A percentile compares a stretch with the other conserved stretches of the same genome.
Evolutionary conservation across 2,329 filamentous ascomycete genomes (phyloP).

Genomic region (Trichophyton benhamiae): DNA sequence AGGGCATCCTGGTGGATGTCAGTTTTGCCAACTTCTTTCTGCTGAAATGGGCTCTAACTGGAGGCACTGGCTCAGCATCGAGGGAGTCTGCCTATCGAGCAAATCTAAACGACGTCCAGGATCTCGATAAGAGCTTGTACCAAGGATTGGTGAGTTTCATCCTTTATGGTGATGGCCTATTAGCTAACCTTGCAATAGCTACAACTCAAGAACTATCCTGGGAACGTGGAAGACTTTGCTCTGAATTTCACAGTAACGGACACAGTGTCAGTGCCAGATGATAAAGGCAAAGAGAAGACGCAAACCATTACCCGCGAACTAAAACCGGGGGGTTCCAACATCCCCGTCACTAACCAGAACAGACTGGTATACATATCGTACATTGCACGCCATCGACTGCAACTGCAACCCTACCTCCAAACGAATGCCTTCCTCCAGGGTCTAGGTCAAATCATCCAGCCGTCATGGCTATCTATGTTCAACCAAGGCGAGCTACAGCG

Average conservation of each 20-base stretch:
- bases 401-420: conserved; percentile 65
- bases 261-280: conserved; percentile 40
- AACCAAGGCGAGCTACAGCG: conserved; percentile 92
- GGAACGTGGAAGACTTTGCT: conserved; percentile 65
- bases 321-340: conserved; percentile 61
- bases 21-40: conserved; percentile 92
- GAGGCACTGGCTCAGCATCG: conserved; percentile 49
- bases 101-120: conserved; percentile 87
- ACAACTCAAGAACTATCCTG: conserved; percentile 70
- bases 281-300: conserved; percentile 26
- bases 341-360: conserved; percentile 79
- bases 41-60: conserved; percentile 79
- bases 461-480: conserved; percentile 95
- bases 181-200: conserved; percentile 25
- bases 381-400: conserved; percentile 75
- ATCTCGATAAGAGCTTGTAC: conserved; percentile 83
- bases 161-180: conserved; percentile 1
- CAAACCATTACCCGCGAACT: conserved; percentile 53
- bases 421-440: conserved; percentile 80
- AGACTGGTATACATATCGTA: conserved; percentile 88
- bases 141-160: conserved; percentile 54
- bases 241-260: conserved; percentile 87
- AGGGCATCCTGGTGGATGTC: conserved; percentile 88
- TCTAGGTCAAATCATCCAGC: conserved; percentile 75
- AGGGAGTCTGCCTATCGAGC: conserved; percentile 66